Evolutionary conservation across 2,329 filamentous ascomycete species (phyloP).

Genomic region (Alternaria longipes): DNA sequence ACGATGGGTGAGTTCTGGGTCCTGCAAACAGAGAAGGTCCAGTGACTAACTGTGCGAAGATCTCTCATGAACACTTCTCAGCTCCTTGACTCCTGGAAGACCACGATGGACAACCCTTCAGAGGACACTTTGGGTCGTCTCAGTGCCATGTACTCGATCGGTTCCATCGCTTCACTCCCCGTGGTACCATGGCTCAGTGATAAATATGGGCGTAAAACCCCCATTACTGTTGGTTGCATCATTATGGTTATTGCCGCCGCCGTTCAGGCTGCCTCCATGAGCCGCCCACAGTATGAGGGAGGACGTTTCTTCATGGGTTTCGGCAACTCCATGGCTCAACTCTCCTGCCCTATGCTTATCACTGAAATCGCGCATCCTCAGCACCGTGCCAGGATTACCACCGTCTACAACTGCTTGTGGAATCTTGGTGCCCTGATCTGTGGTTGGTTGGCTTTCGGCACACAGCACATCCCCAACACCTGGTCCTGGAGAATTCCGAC

Average conservation of each 20-base stretch:
- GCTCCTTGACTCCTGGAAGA: slow-evolving; percentile 52
- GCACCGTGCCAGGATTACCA: slow-evolving; percentile 70
- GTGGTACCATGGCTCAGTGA: slow-evolving; percentile 53
- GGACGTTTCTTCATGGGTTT: slow-evolving; percentile 73
- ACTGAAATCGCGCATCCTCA: slow-evolving; percentile 74
- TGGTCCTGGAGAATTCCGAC: slow-evolving; percentile 64
- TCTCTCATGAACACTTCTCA: slow-evolving; percentile 57
- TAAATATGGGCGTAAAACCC: slow-evolving; percentile 53
- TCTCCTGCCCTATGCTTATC: slow-evolving; percentile 70
- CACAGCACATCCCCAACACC: slow-evolving; percentile 52
- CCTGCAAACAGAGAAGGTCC: not conserved
- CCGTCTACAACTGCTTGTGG: slow-evolving; percentile 75
- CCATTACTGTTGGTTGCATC: slow-evolving; percentile 54
- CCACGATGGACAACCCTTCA: slow-evolving; percentile 50
- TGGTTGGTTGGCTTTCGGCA: slow-evolving; percentile 64
- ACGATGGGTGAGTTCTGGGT: slow-evolving; percentile 59
- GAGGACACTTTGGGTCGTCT: slow-evolving; percentile 56
- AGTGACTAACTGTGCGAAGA: slow-evolving; percentile 33
- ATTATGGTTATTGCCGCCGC: slow-evolving; percentile 57
- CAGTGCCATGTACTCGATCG: slow-evolving; percentile 56
- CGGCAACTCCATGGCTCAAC: slow-evolving; percentile 71
- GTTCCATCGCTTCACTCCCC: slow-evolving; percentile 52
- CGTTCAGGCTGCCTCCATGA: slow-evolving; percentile 42
- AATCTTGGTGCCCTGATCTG: slow-evolving; percentile 67
- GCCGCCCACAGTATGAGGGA: slow-evolving; percentile 61